Base-by-base conservation (phyloP, 768 basidiomycete species). In the Rhizopogon rudus region DNA sequence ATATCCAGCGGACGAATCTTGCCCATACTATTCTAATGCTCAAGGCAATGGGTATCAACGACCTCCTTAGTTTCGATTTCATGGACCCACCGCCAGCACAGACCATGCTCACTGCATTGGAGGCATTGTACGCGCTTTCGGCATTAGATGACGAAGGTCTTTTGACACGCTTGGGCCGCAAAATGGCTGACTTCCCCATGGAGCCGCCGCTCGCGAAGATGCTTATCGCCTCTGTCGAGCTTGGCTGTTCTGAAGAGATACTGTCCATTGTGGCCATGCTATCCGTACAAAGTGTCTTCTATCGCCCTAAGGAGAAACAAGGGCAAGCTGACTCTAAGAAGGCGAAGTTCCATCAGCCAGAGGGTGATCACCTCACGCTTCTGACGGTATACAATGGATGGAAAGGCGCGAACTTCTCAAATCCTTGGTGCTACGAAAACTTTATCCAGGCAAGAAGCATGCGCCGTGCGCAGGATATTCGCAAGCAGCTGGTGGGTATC, bases 141-240 rank as follows among this genome's bases (percentile, higher is more conserved):
- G 97, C 97, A 3, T 77, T 98, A 31, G 97, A 98, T 60, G 94
- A 98, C 60, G 97, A 99, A 74, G 97, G 97, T 5, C 75, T 98
- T 6, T 74, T 99, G 65, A 99, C 97, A 1, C 83, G 93, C 28
- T 75, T 99, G 8, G 97, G 97, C 2, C 82, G 97, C 55, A 98
- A 99, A 74, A 98, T 99, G 97, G 96, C 97, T 1, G 97, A 99
- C 70, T 98, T 98, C 74, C 97, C 97, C 12, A 93, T 98, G 87
- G 95, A 98, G 55, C 97, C 96, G 5, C 84, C 93, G 0, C 72
- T 93, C 44, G 93, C 96, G 3, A 99, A 98, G 75, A 99, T 97
- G 95, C 73, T 99, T 46, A 98, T 98, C 67, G 93, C 93, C 4
- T 97, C 94, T 1, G 95, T 98, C 10, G 97, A 98, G 65, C 80